Conservation (phyloP, 768 basidiomycete species). For the Phylloporus rhodoxanthus region DNA sequence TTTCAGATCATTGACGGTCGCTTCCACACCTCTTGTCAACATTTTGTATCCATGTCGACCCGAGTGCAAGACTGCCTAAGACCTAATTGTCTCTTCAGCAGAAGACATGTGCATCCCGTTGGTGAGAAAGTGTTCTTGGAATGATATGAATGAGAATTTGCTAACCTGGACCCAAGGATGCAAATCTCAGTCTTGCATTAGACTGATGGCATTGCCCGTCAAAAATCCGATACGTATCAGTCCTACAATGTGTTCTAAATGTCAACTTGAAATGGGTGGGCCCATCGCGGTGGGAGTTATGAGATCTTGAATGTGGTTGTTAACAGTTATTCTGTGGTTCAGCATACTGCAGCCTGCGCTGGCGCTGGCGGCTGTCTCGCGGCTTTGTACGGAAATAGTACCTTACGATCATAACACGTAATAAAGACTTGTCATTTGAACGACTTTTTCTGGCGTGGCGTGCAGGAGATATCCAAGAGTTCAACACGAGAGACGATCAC, state of each 20-base stretch:
- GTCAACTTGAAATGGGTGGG: conserved; percentile 16
- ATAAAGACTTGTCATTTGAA: conserved; percentile 10
- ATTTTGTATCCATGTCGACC: conserved; percentile 70
- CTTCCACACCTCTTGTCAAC: conserved; percentile 61
- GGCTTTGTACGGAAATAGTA: conserved; percentile 12
- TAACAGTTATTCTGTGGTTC: neutral
- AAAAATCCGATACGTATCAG: conserved; percentile 70
- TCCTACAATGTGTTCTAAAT: conserved; percentile 40
- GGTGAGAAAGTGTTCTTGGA: conserved; percentile 33
- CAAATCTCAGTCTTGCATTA: conserved; percentile 48
- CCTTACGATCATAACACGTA: conserved; percentile 21
- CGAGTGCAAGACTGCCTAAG: conserved; percentile 60
- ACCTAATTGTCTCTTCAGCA: conserved; percentile 65
- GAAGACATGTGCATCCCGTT: conserved; percentile 50
- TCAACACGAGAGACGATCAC: neutral
- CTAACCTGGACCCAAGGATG: conserved; percentile 39
- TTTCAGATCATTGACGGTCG: conserved; percentile 70
- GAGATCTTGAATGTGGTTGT: conserved; percentile 12
- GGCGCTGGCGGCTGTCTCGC: conserved; percentile 14
- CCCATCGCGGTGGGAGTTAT: conserved; percentile 12
- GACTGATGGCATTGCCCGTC: conserved; percentile 62
- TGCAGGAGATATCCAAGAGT: neutral
- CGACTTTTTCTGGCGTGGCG: neutral
- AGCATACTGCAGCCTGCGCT: conserved; percentile 16
- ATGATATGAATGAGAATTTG: neutral